phyloP scores from a whole-genome alignment of 306 rosid genomes.

The Begonia peltatifolia region DNA sequence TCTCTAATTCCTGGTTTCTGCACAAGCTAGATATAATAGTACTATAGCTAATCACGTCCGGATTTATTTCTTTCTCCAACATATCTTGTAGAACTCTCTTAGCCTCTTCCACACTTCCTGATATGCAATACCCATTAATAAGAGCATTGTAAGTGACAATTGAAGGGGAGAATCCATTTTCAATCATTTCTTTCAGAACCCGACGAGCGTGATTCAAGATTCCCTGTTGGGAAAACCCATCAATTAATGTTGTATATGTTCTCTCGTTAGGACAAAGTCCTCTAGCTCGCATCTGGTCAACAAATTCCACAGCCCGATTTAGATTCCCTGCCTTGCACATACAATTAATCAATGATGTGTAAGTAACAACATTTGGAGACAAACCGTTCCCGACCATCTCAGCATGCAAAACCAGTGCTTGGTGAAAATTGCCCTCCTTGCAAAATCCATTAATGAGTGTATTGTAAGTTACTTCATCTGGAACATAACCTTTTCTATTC shows the following conservation, averaged over 20 bases:
- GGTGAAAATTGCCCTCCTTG: slow-evolving; percentile 69
- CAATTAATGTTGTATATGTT: slow-evolving; percentile 64
- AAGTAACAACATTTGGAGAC: slow-evolving; percentile 71
- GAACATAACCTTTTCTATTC: slow-evolving; percentile 37
- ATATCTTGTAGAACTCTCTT: slow-evolving; percentile 37
- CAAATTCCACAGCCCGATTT: slow-evolving; percentile 50
- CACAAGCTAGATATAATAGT: slow-evolving; percentile 73
- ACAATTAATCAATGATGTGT: slow-evolving; percentile 55
- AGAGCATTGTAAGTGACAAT: slow-evolving; percentile 67
- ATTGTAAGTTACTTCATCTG: slow-evolving; percentile 64
- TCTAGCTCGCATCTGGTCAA: slow-evolving; percentile 49
- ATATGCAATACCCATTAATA: slow-evolving; percentile 56
- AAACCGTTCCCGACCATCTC: slow-evolving; percentile 70
- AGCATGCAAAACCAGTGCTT: slow-evolving; percentile 47
- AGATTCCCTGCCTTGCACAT: slow-evolving; percentile 81
- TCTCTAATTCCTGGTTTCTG: slow-evolving; percentile 44
- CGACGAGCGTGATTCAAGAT: slow-evolving; percentile 45
- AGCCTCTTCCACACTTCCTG: slow-evolving; percentile 65
- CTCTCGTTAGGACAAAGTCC: slow-evolving; percentile 68
- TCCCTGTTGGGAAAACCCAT: slow-evolving; percentile 72
- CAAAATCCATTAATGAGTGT: slow-evolving; percentile 73
- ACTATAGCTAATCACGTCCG: slow-evolving; percentile 75
- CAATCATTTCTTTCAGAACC: slow-evolving; percentile 55
- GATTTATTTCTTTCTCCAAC: slow-evolving; percentile 41
- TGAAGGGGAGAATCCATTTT: slow-evolving; percentile 57